phyloP scores from a whole-genome alignment of 768 basidiomycete genomes.

The Lyophyllum atratum region DNA sequence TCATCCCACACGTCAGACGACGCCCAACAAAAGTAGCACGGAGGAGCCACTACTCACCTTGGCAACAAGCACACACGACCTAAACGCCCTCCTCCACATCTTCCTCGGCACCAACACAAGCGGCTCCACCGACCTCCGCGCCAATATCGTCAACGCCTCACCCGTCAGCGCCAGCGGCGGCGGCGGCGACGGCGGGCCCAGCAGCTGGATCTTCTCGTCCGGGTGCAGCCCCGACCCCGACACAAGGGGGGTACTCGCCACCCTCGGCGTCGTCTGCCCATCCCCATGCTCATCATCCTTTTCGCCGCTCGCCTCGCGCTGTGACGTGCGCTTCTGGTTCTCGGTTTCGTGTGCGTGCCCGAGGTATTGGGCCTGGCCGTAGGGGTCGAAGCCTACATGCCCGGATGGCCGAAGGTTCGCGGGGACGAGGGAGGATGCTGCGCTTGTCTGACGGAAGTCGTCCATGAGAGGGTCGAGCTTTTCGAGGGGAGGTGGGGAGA shows the following conservation, averaged over 20 bases:
- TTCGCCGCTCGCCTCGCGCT: not conserved
- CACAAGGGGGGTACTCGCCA: not conserved
- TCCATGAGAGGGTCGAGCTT: constrained; percentile 21
- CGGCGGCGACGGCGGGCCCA: constrained; percentile 19
- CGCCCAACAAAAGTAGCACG: not conserved
- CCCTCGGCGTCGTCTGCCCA: constrained; percentile 10
- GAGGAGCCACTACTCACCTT: constrained; percentile 21
- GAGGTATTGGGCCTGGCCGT: not conserved
- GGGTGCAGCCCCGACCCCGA: not conserved
- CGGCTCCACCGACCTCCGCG: not conserved
- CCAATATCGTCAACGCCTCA: not conserved
- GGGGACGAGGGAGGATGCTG: constrained; percentile 10
- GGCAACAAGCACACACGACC: constrained; percentile 27
- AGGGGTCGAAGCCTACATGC: not conserved
- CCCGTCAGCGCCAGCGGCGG: not conserved
- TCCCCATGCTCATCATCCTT: not conserved
- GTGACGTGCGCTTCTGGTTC: not conserved
- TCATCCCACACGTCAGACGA: not conserved
- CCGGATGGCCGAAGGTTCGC: constrained; percentile 12
- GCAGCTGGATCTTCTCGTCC: constrained; percentile 13
- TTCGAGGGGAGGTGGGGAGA: not conserved
- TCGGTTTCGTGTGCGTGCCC: not conserved
- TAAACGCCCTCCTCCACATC: constrained; percentile 20
- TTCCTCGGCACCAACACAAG: constrained; percentile 1
- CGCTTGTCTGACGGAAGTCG: constrained; percentile 5